Percentiles rank a stretch among this genome's conserved stretches.
Conservation (phyloP, 208 protist genomes). For the Borovskyia barvae region DNA sequence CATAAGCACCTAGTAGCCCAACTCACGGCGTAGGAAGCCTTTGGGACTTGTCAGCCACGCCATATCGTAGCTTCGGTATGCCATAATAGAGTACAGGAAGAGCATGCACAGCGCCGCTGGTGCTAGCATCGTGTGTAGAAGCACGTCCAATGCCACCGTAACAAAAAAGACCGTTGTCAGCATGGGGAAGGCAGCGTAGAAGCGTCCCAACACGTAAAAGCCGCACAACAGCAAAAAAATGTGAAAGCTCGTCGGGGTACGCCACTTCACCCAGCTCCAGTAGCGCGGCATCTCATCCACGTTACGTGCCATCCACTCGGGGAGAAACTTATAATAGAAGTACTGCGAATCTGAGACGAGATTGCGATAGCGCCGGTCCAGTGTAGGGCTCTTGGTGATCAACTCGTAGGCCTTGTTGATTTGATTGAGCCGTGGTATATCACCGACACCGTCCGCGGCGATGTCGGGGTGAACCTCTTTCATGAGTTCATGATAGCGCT, state of each 20-base stretch:
- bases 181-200: constrained; percentile 68
- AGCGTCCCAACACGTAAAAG: constrained; percentile 77
- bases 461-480: constrained; percentile 82
- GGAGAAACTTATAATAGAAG: constrained; percentile 87
- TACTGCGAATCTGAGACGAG: constrained; percentile 84
- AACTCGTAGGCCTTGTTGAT: constrained; percentile 90
- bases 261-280: constrained; percentile 88
- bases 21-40: constrained; percentile 73
- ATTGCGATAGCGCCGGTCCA: constrained; percentile 87
- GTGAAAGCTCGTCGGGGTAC: constrained; percentile 62
- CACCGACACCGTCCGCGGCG: constrained; percentile 60
- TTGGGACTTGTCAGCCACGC: constrained; percentile 89
- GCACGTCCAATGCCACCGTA: constrained; percentile 60
- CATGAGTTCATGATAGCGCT: constrained; percentile 87
- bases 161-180: constrained; percentile 64
- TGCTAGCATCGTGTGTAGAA: constrained; percentile 88
- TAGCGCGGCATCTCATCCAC: constrained; percentile 92
- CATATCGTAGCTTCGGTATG: constrained; percentile 80
- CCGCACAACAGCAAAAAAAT: constrained; percentile 55
- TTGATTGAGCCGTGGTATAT: constrained; percentile 79
- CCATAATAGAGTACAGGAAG: constrained; percentile 84
- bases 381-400: constrained; percentile 85
- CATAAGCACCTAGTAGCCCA: constrained; percentile 67
- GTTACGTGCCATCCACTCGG: constrained; percentile 90
- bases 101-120: constrained; percentile 79